Evolutionary conservation across 192 early-diverging fungal genomes (phyloP), one percentile per base, ranked within the genome.

Genomic region (Rhizoclosmatium globosum): DNA sequence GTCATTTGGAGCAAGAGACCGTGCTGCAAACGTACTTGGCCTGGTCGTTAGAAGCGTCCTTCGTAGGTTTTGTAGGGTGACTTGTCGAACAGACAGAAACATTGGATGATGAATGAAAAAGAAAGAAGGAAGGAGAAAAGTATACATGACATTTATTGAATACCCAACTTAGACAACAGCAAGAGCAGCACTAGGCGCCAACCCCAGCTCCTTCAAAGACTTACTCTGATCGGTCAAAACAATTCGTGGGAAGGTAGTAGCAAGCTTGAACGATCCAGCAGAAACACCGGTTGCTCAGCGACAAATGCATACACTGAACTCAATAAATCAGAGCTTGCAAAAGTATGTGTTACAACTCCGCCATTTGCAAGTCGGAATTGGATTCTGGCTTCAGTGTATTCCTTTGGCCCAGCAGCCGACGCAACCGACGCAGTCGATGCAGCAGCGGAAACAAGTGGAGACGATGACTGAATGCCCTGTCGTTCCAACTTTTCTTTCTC

Each of bases 211-310:
- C 74, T 92, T 91, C 64, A 95, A 76, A 0, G 91, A 84, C 81
- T 94, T 92, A 53, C 74, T 64, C 48, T 85, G 76, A 53, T 93
- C 88, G 0, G 85, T 84, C n/a, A 94, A 85, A 21, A 89, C 85
- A 82, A 94, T 92, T 53, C 92, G 86, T 3, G 94, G 94, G 77
- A 94, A 96, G 2, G 92, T 91, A 13, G 87, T 88, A 58, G 86
- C 79, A n/a, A 96, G 79, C 68, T 90, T 92, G 79, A 94, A 93
- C 2, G 74, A 65, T 2, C 72, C 85, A 21, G 78, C 69, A 2
- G 76, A 46, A 3, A n/a, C 44, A 7, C 59, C 53, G 4, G 86
- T 79, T 90, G 83, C 2, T 72, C 48, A 0, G 86, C 73, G 31
- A 95, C 67, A 82, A 87, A 90, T 1, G 85, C 84, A 62, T 91